Evolutionary conservation across 1,284 basidiomycete species (phyloP).

Genomic region (Ustilago cynodontis): DNA sequence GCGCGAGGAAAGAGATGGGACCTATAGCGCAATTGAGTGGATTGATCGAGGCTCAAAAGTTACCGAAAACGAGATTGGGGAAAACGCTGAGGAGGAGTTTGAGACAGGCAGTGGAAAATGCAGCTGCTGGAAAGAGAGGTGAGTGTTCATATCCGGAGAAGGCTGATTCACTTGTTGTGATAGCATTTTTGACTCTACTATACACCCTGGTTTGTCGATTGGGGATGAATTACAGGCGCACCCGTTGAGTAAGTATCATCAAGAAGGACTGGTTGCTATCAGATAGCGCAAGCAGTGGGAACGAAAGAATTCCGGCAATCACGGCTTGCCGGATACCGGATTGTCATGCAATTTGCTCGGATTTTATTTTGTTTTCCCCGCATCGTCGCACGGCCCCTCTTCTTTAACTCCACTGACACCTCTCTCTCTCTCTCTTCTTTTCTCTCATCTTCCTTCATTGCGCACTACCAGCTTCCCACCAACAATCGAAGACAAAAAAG

Average conservation of each 20-base stretch:
- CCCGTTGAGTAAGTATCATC: conserved; percentile 46
- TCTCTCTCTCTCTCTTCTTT: neutral
- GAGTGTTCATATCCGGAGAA: conserved; percentile 3
- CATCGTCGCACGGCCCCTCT: neutral
- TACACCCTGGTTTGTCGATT: no score
- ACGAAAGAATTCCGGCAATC: neutral
- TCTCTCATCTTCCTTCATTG: neutral
- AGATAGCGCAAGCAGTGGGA: neutral
- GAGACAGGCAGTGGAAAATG: conserved; percentile 59
- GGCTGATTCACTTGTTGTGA: no score
- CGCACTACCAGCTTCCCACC: conserved; percentile 45
- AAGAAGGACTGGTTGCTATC: neutral
- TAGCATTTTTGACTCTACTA: no score
- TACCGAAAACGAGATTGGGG: conserved; percentile 66
- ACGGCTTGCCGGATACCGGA: conserved; percentile 2
- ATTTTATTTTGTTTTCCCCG: conserved; percentile 5
- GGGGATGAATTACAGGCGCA: conserved; percentile 25
- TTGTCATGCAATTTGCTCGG: conserved; percentile 2
- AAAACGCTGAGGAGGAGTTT: conserved; percentile 60
- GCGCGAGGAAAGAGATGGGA: conserved; percentile 62
- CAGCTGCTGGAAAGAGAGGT: conserved; percentile 51
- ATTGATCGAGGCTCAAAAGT: conserved; percentile 51
- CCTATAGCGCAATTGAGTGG: conserved; percentile 61
- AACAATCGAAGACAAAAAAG: conserved; percentile 56
- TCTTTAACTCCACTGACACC: conserved; percentile 7